phyloP scores from a whole-genome alignment of 169 alveolate species.

The Cryptosporidium canis region DNA sequence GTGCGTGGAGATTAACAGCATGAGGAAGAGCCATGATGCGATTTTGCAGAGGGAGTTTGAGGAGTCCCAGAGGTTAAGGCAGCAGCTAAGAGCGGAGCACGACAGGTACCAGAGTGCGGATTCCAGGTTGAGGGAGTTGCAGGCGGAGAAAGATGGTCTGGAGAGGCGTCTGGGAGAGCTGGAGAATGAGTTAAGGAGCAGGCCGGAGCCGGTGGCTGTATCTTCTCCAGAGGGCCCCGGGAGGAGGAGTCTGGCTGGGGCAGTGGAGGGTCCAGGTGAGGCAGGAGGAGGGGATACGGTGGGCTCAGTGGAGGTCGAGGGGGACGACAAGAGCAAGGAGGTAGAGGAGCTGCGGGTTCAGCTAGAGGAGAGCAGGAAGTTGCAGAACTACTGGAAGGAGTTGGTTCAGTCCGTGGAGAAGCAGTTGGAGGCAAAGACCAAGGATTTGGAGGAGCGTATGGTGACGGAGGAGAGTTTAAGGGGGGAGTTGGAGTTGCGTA shows the following conservation, averaged over 20 bases:
- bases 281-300: not conserved
- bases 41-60: conserved; percentile 72
- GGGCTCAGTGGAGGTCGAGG: not conserved
- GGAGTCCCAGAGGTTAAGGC: conserved; percentile 56
- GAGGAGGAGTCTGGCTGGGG: not conserved
- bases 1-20: conserved; percentile 47
- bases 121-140: not conserved
- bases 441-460: conserved; percentile 21
- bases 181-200: not conserved
- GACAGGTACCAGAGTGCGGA: conserved; percentile 1
- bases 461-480: not conserved
- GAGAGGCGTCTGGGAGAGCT: not conserved
- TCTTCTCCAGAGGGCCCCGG: not conserved
- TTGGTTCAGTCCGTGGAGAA: conserved; percentile 60
- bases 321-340: not conserved
- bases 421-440: conserved; percentile 29
- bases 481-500: not conserved
- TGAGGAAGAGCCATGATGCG: conserved; percentile 53
- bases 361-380: conserved; percentile 47
- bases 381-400: conserved; percentile 62
- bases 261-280: not conserved
- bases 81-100: conserved; percentile 19
- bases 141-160: not conserved
- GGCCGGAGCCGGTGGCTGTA: not conserved
- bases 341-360: not conserved